These are phyloP conservation scores for Erigeron canadensis DNA, from an alignment of 129 eudicot genomes.

Conservation along the genomic window DNA sequence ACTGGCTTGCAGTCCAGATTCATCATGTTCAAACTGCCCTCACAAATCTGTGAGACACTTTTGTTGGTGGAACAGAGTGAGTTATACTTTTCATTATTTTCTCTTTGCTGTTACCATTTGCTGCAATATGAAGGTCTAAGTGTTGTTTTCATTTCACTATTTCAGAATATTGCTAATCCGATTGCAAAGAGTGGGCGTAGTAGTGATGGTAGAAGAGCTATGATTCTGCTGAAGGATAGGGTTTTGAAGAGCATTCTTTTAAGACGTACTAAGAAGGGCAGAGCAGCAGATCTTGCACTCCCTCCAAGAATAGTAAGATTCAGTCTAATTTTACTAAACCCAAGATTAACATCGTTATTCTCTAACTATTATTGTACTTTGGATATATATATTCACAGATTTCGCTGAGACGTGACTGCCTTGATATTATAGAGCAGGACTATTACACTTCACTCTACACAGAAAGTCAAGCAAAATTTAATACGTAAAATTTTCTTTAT, in stretches of 20 bases:
- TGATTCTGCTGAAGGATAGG: slow-evolving; percentile 77
- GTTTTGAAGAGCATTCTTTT: slow-evolving; percentile 67
- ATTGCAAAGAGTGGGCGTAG: slow-evolving; percentile 47
- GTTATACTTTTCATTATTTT: slow-evolving; percentile 13
- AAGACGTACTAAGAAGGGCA: slow-evolving; percentile 86
- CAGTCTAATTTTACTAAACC: not conserved
- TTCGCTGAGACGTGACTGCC: slow-evolving; percentile 61
- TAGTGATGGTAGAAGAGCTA: slow-evolving; percentile 53
- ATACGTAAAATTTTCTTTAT: slow-evolving; percentile 51
- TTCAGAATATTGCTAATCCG: slow-evolving; percentile 71
- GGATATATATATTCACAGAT: slow-evolving; percentile 46
- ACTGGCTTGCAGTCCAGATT: slow-evolving; percentile 46
- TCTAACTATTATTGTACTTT: not conserved
- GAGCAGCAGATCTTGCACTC: slow-evolving; percentile 96
- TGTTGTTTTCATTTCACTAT: slow-evolving; percentile 19
- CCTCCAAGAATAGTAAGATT: slow-evolving; percentile 85
- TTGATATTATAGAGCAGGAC: slow-evolving; percentile 86
- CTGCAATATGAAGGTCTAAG: slow-evolving; percentile 15
- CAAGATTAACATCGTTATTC: slow-evolving; percentile 1
- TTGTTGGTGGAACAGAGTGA: slow-evolving; percentile 98
- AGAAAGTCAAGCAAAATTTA: slow-evolving; percentile 85
- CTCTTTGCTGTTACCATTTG: slow-evolving; percentile 8
- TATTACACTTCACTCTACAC: slow-evolving; percentile 81
- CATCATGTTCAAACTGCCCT: slow-evolving; percentile 58
- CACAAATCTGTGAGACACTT: slow-evolving; percentile 86